Base-by-base conservation (phyloP, 2,329 filamentous ascomycete genomes). In the Fusarium nurragi region DNA sequence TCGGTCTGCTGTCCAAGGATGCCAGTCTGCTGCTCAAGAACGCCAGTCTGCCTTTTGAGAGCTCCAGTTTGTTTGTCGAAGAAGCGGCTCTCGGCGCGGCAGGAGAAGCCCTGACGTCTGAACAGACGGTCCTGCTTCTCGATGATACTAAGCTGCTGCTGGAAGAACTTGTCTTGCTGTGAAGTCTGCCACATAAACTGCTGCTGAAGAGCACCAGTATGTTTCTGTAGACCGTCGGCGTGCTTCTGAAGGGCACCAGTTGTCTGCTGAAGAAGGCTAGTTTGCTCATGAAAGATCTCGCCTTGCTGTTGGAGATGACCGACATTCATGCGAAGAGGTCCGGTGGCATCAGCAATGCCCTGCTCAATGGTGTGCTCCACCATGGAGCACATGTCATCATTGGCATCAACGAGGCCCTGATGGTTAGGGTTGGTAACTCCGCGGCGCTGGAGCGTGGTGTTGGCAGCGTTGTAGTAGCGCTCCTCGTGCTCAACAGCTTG, bases 361-460 rank as follows among this genome's bases (percentile, higher is more conserved):
- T 74, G 67, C 25, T 78, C 76, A 1, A 75, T 74, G 5, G 64
- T 65, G 11, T 74, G 62, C 36, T 77, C 76, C 14, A 76, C 59
- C 22, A 76, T 68, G 3, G 70, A 67, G 28, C 64, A 69, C 13
- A 78, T 71, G 6, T 67, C 61, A 28, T 77, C 71, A 2, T 52
- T 53, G 18, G 62, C 4, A 0, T 52, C 48, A 7, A 47, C 50
- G 4, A 65, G 28, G 18, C 65, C 65, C 10, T 58, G 6, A 5
- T 59, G 52, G 1, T 36, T 19, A 16, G 53, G 38, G 0, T 50
- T 53, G 13, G 8, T 8, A 4, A 43, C 21, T 30, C 46, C 47
- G 4, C 43, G 50, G 4, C 21, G 46, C 26, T 64, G 54, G 3
- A 60, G 12, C n/a, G 48, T 25, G 0, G 23, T 34, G 23, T 40